Base-by-base conservation (phyloP, 2,329 filamentous ascomycete genomes). In the Trichoderma citrinoviride region DNA sequence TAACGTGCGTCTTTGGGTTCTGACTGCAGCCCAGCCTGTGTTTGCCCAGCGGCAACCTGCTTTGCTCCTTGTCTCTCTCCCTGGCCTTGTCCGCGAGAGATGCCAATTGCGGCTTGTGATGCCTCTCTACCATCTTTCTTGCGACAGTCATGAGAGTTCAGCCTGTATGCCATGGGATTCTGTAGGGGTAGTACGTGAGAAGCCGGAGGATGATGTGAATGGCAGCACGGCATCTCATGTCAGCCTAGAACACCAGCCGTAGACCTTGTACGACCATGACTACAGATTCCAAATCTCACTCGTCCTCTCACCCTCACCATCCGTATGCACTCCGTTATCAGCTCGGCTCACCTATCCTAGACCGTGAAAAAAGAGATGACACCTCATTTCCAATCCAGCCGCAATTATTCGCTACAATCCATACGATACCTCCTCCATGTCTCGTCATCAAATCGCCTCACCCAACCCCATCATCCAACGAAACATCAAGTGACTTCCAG, bases 1-100 rank as follows among this genome's bases (percentile, higher is more conserved):
- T 44, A 23, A 25, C 47, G 25, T 44, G 46, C 58, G 25, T 44
- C 5, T 37, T 46, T 44, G 14, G 19, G 33, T 44, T 44, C 40
- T 44, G 19, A 37, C 49, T 37, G 49, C 49, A 50, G 43, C 53
- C 33, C 53, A 44, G 53, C 43, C 56, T 43, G 29, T 55, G 52
- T 33, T 44, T 29, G 33, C 25, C 27, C 17, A 50, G 61, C 61
- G 43, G 61, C 61, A 57, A 50, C 43, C 33, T 63, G 23, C 61
- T 33, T 47, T 47, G 7, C 19, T 7, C 25, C 33, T 37, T 47
- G 21, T 14, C n/a, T n/a, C 19, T 50, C 47, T 50, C 15, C 25
- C 1, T 21, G 25, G 6, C 17, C 21, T 29, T 54, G n/a, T 41
- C 3, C 52, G 25, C 14, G 33, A 33, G 29, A 12, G 12, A 14